These are phyloP conservation scores for Polychytrium aggregatum DNA, from an alignment of 192 early-diverging fungal genomes.

Conservation along the genomic window DNA sequence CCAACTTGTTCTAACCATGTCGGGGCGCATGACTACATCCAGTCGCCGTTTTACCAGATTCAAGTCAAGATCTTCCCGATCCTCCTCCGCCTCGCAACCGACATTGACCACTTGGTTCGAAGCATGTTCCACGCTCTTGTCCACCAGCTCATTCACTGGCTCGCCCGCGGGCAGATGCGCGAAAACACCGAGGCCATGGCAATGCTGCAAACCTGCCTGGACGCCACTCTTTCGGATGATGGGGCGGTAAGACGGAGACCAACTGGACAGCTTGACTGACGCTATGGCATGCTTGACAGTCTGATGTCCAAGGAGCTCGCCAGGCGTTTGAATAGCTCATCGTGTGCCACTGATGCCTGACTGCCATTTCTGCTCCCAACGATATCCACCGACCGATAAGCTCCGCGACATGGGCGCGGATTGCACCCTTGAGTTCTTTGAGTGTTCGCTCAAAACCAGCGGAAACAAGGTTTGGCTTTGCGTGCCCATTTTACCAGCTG, in stretches of 20 bases:
- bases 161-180: slow-evolving; percentile 61
- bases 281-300: no score
- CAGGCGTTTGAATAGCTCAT: no score
- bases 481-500: no score
- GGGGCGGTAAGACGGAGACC: slow-evolving; percentile 26
- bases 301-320: no score
- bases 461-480: slow-evolving; percentile 28
- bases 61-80: slow-evolving; percentile 59
- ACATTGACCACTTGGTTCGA: slow-evolving; percentile 58
- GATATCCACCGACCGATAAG: slow-evolving; percentile 5
- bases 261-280: no score
- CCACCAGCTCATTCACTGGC: slow-evolving; percentile 67
- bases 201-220: slow-evolving; percentile 55
- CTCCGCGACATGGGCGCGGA: slow-evolving; percentile 65
- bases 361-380: no score
- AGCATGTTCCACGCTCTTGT: slow-evolving; percentile 54
- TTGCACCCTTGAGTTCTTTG: slow-evolving; percentile 61
- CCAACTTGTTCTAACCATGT: no score
- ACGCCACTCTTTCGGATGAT: slow-evolving; percentile 28
- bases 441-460: slow-evolving; percentile 65
- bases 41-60: slow-evolving; percentile 51
- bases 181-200: slow-evolving; percentile 71
- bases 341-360: no score
- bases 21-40: neutral
- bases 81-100: slow-evolving; percentile 57